phyloP scores from a whole-genome alignment of 495 filamentous ascomycete genomes.

The Penicillium antarcticum region DNA sequence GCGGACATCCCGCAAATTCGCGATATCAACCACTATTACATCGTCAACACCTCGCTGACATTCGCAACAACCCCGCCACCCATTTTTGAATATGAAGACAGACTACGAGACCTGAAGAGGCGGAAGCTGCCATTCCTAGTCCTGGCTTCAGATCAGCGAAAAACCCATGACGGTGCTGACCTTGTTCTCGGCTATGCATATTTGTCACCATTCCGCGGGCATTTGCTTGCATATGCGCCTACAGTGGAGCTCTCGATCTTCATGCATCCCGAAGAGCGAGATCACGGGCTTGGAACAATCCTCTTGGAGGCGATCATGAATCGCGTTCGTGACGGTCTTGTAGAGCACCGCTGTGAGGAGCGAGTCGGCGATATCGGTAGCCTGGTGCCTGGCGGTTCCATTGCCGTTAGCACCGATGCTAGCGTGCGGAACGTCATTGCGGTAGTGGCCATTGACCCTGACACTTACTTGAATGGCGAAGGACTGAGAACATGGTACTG shows the following conservation, averaged over 20 bases:
- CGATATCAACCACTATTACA: constrained; percentile 28
- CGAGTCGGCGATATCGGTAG: not conserved
- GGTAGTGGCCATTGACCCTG: constrained; percentile 25
- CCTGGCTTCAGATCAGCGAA: constrained; percentile 9
- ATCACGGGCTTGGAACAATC: constrained; percentile 7
- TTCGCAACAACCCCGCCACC: constrained; percentile 21
- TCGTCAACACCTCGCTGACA: constrained; percentile 26
- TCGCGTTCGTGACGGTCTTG: not conserved
- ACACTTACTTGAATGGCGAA: constrained; percentile 18
- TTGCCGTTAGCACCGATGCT: not conserved
- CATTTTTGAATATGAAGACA: constrained; percentile 12
- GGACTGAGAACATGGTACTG: constrained; percentile 21
- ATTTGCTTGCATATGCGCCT: constrained; percentile 24
- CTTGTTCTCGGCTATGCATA: constrained; percentile 28
- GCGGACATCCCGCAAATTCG: constrained; percentile 24
- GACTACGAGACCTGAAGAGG: constrained; percentile 12
- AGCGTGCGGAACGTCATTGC: constrained; percentile 26
- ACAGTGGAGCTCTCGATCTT: constrained; percentile 31
- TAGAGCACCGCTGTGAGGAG: constrained; percentile 8
- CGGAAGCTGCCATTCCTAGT: constrained; percentile 27
- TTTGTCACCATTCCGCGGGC: constrained; percentile 21
- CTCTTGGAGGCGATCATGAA: no score
- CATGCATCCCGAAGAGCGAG: constrained; percentile 13
- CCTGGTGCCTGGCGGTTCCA: not conserved
- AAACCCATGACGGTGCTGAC: constrained; percentile 1